phyloP scores from a whole-genome alignment of 2,329 filamentous ascomycete species.

The Myriosclerotinia duriaeana region DNA sequence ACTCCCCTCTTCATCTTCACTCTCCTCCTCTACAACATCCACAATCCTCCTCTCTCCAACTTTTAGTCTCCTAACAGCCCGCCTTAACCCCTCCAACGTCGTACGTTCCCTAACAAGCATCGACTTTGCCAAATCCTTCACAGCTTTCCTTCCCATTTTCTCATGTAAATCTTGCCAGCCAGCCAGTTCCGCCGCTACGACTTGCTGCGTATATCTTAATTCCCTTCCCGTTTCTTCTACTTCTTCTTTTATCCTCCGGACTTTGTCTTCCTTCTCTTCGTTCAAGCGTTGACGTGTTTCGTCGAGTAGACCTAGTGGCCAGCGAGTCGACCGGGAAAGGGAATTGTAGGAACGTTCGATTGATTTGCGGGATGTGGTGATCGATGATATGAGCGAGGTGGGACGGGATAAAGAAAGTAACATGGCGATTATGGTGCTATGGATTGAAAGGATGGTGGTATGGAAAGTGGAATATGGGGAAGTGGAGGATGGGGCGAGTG shows the following conservation, averaged over 20 bases:
- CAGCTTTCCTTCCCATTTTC: constrained; percentile 69
- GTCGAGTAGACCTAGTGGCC: constrained; percentile 80
- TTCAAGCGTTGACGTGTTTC: constrained; percentile 81
- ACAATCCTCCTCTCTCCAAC: constrained; percentile 7
- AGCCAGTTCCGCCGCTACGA: constrained; percentile 85
- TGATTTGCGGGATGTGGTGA: constrained; percentile 69
- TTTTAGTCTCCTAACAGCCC: constrained; percentile 62
- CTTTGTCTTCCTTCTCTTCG: constrained; percentile 80
- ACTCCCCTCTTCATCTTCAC: not conserved
- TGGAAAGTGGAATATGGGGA: constrained; percentile 74
- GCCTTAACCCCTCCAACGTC: constrained; percentile 74
- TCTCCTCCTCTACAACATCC: not conserved
- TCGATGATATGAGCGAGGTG: constrained; percentile 71
- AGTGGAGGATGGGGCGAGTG: constrained; percentile 65
- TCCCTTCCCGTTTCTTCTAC: constrained; percentile 75
- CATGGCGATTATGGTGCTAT: constrained; percentile 79
- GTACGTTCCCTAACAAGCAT: constrained; percentile 81
- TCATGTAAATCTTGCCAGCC: constrained; percentile 92
- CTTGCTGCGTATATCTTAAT: constrained; percentile 87
- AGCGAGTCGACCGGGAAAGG: constrained; percentile 70
- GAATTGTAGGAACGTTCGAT: constrained; percentile 77
- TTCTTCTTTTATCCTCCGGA: constrained; percentile 67
- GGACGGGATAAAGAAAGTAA: constrained; percentile 77
- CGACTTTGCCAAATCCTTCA: constrained; percentile 71
- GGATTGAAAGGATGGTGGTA: constrained; percentile 73